Evolutionary conservation across 2,329 filamentous ascomycete genomes (phyloP).

Genomic region (Hortaea sp.): DNA sequence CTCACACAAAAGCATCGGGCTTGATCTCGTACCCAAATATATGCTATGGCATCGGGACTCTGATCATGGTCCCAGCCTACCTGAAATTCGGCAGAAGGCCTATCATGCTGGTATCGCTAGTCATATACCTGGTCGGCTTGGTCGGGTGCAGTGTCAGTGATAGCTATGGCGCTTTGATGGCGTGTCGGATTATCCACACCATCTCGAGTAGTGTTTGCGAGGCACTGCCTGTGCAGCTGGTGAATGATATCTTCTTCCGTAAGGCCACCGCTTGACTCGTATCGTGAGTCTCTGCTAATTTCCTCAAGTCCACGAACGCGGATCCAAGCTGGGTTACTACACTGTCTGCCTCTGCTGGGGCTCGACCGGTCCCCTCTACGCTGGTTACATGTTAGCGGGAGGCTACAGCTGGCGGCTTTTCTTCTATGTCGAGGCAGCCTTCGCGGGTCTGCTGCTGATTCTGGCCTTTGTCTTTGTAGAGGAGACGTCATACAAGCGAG

Average conservation of each 20-base stretch:
- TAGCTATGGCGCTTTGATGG: slow-evolving; percentile 33
- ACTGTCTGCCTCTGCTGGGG: slow-evolving; percentile 49
- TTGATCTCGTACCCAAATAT: slow-evolving; percentile 52
- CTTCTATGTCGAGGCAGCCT: slow-evolving; percentile 52
- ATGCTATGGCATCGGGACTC: slow-evolving; percentile 47
- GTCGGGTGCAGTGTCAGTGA: slow-evolving; percentile 33
- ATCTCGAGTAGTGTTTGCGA: slow-evolving; percentile 38
- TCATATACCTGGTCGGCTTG: slow-evolving; percentile 32
- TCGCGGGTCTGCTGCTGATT: slow-evolving; percentile 35
- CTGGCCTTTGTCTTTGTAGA: slow-evolving; percentile 50
- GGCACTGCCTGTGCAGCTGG: slow-evolving; percentile 37
- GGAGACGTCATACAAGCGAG: slow-evolving; percentile 44
- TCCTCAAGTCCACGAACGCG: slow-evolving; percentile 30
- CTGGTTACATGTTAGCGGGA: slow-evolving; percentile 49
- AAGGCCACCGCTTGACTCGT: slow-evolving; percentile 7
- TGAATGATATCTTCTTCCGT: slow-evolving; percentile 39
- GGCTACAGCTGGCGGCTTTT: slow-evolving; percentile 51
- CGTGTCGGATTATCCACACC: slow-evolving; percentile 32
- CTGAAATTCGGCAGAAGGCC: slow-evolving; percentile 39
- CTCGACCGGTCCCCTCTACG: slow-evolving; percentile 46
- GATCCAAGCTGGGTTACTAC: slow-evolving; percentile 48
- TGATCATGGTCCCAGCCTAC: slow-evolving; percentile 49
- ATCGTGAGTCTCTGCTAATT: neutral
- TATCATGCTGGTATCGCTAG: slow-evolving; percentile 33
- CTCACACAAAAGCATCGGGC: slow-evolving; percentile 42